Evolutionary conservation across 164 flowering plant genomes (phyloP).

Genomic region (Paratinospora sagittata): DNA sequence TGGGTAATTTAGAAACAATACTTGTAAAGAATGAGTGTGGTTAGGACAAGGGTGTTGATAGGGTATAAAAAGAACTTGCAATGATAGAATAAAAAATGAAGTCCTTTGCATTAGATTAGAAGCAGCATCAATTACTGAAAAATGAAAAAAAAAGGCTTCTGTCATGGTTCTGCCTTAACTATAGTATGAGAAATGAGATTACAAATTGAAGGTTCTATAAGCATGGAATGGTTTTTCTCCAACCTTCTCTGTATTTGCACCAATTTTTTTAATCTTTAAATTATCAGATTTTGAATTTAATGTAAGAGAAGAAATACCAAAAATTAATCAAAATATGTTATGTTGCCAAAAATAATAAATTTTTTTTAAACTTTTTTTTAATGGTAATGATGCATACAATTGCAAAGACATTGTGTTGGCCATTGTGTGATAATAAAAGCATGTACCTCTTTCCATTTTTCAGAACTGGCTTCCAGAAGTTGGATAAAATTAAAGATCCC

Average conservation of each 20-base stretch:
- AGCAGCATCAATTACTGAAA: too few relatives aligned
- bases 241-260: too few relatives aligned
- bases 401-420: neutral
- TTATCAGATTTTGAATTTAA: too few relatives aligned
- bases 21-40: too few relatives aligned
- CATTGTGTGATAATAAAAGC: neutral
- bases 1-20: too few relatives aligned
- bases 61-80: too few relatives aligned
- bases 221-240: neutral
- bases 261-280: neutral
- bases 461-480: slow-evolving; percentile 97
- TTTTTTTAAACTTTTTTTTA: neutral
- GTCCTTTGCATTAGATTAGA: too few relatives aligned
- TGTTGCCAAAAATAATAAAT: neutral
- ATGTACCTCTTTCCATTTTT: slow-evolving; percentile 5
- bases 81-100: too few relatives aligned
- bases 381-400: neutral
- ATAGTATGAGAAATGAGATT: too few relatives aligned
- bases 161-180: neutral
- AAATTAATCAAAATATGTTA: neutral
- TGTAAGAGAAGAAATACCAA: too few relatives aligned
- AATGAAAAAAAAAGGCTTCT: neutral
- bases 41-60: too few relatives aligned
- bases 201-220: too few relatives aligned
- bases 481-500: slow-evolving; percentile 90